Conservation (phyloP, 192 early-diverging fungal species). For the Helicostylum pulchrum region DNA sequence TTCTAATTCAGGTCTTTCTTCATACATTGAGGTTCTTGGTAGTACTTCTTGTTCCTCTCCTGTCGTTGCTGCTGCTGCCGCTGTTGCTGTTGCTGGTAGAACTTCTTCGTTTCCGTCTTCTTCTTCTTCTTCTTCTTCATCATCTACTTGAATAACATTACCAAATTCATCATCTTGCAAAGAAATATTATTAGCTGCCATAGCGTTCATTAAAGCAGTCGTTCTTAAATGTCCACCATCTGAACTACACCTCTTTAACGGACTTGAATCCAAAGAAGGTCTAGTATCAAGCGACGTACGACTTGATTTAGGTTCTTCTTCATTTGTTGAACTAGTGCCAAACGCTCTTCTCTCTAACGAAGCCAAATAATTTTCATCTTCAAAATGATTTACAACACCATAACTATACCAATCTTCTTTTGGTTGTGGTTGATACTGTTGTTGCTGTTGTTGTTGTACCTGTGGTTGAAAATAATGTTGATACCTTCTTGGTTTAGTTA, state of each 20-base stretch:
- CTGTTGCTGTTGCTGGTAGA: too few species aligned
- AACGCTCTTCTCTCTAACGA: conserved; percentile 33
- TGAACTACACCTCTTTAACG: conserved; percentile 33
- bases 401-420: conserved; percentile 25
- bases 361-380: conserved; percentile 29
- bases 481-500: background rate
- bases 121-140: too few species aligned
- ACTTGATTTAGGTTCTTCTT: conserved; percentile 1
- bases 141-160: too few species aligned
- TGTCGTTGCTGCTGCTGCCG: background rate
- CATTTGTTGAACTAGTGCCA: conserved; percentile 8
- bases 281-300: conserved; percentile 25
- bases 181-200: conserved; percentile 25
- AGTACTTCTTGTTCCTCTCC: conserved; percentile 3
- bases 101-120: too few species aligned
- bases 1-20: conserved; percentile 29
- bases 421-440: conserved; percentile 14
- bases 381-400: conserved; percentile 24
- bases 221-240: conserved; percentile 31
- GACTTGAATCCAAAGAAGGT: background rate
- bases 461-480: background rate
- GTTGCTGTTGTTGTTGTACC: conserved; percentile 9
- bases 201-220: conserved; percentile 26
- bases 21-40: conserved; percentile 21
- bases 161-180: conserved; percentile 8